These are phyloP conservation scores for Mortierella sp. DNA, from an alignment of 371 early-diverging fungal species.

Conservation along the genomic window DNA sequence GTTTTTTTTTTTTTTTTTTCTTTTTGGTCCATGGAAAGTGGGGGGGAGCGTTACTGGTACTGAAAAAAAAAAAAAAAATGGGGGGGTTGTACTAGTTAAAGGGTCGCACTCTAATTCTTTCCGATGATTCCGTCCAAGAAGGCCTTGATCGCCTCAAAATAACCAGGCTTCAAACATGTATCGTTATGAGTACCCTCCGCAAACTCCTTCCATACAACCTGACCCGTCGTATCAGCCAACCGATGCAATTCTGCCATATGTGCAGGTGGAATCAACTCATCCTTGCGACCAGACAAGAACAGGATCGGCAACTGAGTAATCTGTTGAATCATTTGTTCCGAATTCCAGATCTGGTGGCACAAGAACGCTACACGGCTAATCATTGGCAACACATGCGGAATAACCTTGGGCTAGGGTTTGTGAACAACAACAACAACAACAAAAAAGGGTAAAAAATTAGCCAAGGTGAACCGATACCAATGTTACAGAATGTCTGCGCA, in stretches of 20 bases:
- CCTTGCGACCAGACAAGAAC: conserved; percentile 84
- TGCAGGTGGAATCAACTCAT: conserved; percentile 88
- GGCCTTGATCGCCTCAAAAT: conserved; percentile 76
- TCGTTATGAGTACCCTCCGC: conserved; percentile 91
- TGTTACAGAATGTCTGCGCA: too few species aligned
- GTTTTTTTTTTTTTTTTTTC: too few species aligned
- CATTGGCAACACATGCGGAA: conserved; percentile 87
- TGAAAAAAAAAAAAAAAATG: background rate
- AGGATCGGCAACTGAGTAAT: conserved; percentile 82
- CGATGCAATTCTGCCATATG: conserved; percentile 87
- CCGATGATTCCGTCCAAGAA: conserved; percentile 55
- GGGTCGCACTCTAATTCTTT: background rate
- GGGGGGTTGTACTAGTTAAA: background rate
- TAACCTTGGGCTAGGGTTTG: conserved; percentile 77
- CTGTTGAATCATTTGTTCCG: conserved; percentile 75
- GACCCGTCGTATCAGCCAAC: conserved; percentile 63
- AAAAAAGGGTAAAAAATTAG: background rate
- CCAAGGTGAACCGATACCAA: background rate
- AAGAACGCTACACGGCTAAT: conserved; percentile 78
- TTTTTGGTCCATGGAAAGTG: too few species aligned
- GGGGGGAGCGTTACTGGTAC: too few species aligned
- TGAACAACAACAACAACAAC: background rate
- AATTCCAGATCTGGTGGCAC: conserved; percentile 91
- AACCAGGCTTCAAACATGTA: conserved; percentile 87
- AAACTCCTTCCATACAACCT: conserved; percentile 69